A percentile compares a stretch with the other conserved stretches of the same genome.
These are phyloP conservation scores for Wickerhamomyces pijperi DNA, from an alignment of 805 yeast genomes.

Conservation along the genomic window DNA sequence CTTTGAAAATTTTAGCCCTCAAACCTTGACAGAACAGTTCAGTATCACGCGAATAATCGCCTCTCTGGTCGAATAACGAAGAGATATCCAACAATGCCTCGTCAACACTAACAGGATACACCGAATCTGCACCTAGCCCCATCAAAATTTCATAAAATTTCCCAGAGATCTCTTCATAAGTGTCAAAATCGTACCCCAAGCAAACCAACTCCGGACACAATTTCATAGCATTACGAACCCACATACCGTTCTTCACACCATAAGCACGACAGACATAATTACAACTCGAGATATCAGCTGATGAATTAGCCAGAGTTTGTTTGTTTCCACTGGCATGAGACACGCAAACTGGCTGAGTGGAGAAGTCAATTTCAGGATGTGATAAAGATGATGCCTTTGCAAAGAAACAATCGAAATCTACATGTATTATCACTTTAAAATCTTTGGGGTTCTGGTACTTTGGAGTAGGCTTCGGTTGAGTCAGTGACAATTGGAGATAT, in stretches of 20 bases:
- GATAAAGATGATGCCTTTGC: conserved; percentile 70
- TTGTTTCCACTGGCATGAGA: conserved; percentile 30
- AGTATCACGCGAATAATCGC: conserved; percentile 16
- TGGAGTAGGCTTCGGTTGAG: conserved; percentile 6
- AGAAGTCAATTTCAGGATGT: conserved; percentile 37
- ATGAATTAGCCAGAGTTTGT: conserved; percentile 11
- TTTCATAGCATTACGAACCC: conserved; percentile 58
- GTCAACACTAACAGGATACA: conserved; percentile 79
- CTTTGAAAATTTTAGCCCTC: conserved; percentile 26
- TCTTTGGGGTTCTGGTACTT: neutral
- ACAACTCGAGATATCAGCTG: conserved; percentile 85
- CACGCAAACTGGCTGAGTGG: conserved; percentile 48
- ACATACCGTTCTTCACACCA: conserved; percentile 86
- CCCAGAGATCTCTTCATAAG: conserved; percentile 57
- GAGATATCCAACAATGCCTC: conserved; percentile 76
- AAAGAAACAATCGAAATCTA: conserved; percentile 92
- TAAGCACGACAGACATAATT: conserved; percentile 74
- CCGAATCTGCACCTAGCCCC: conserved; percentile 23
- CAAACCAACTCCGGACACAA: conserved; percentile 57
- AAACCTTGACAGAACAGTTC: conserved; percentile 16
- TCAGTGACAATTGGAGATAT: conserved; percentile 40
- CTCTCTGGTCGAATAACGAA: conserved; percentile 16
- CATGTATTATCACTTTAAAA: conserved; percentile 45
- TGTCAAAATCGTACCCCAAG: conserved; percentile 63
- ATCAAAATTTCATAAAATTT: conserved; percentile 52